Conservation (phyloP, 2,329 filamentous ascomycete genomes). For the Ophiocordyceps camponoti-floridani region DNA sequence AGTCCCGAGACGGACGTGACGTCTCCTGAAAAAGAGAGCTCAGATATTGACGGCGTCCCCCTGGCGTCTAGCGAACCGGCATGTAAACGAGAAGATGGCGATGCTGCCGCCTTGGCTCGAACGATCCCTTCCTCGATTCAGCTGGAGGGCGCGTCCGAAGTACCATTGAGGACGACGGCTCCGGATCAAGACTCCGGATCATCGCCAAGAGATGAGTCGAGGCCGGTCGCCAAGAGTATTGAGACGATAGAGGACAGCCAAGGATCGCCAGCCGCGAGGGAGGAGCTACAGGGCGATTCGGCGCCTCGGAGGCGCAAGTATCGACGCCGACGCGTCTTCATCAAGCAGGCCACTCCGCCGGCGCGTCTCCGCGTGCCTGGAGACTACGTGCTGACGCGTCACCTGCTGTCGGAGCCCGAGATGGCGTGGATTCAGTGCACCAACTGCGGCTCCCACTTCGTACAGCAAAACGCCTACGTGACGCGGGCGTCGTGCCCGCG, state of each 20-base stretch:
- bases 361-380: slow-evolving; percentile 38
- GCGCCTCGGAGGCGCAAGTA: slow-evolving; percentile 14
- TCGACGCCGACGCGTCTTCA: slow-evolving; percentile 13
- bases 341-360: slow-evolving; percentile 15
- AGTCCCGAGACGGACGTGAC: slow-evolving; percentile 16
- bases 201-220: slow-evolving; percentile 3
- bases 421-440: slow-evolving; percentile 82
- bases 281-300: not conserved
- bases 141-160: not conserved
- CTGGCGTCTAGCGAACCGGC: not conserved
- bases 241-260: slow-evolving; percentile 6
- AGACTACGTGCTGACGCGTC: slow-evolving; percentile 67
- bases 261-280: not conserved
- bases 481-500: slow-evolving; percentile 75
- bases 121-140: not conserved
- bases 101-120: not conserved
- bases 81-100: slow-evolving; percentile 2
- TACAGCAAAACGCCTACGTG: slow-evolving; percentile 76
- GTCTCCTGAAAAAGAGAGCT: not conserved
- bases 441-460: slow-evolving; percentile 65
- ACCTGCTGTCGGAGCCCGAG: slow-evolving; percentile 55
- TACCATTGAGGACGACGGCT: not conserved
- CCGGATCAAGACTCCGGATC: not conserved
- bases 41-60: not conserved
- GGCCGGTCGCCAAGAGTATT: slow-evolving; percentile 8